Base-by-base conservation (phyloP, 768 basidiomycete genomes). In the Kwoniella botswanensis region DNA sequence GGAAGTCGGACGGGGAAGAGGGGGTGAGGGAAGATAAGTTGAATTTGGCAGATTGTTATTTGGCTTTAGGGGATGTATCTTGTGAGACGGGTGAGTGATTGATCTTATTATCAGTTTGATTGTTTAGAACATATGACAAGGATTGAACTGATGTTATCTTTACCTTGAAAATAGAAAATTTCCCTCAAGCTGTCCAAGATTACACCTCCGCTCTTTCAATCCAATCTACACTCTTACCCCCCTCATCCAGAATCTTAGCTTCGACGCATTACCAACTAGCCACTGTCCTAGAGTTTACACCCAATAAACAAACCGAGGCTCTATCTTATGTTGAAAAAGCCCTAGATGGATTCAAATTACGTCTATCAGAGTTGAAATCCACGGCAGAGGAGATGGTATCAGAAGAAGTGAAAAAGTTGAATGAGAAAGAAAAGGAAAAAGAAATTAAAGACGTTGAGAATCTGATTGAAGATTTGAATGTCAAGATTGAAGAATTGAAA, bases 401-500 rank as follows among this genome's bases (percentile, higher is more conserved):
- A 66, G 73, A 67, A 26, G 76, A 80, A 59, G 64, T 77, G 6
- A 42, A 56, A 6, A 74, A 76, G 46, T 59, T 78, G 59, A 87
- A 87, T 12, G 89, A 87, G 58, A 82, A 86, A n/a, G 92, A 93
- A 77, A 89, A 90, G 74, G 90, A 92, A 76, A 85, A 84, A 18
- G 93, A 97, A 82, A 86, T 91, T 15, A 92, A 92, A 79, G 95
- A 97, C 63, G 84, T 94, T 54, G 85, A 87, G 67, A 91, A 87
- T 26, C 83, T 97, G 50, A 89, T 88, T 78, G 90, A 90, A 74
- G 95, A 98, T 82, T 85, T 98, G 26, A 90, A 91, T 2, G 83
- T 92, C 60, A 98, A 97, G 93, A 90, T 98, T 18, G 95, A 97
- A 63, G 95, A 98, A 76, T 86, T 97, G 42, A 95, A 93, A 84